Conservation (phyloP, 1,284 basidiomycete species). For the Polyporus tsugae region DNA sequence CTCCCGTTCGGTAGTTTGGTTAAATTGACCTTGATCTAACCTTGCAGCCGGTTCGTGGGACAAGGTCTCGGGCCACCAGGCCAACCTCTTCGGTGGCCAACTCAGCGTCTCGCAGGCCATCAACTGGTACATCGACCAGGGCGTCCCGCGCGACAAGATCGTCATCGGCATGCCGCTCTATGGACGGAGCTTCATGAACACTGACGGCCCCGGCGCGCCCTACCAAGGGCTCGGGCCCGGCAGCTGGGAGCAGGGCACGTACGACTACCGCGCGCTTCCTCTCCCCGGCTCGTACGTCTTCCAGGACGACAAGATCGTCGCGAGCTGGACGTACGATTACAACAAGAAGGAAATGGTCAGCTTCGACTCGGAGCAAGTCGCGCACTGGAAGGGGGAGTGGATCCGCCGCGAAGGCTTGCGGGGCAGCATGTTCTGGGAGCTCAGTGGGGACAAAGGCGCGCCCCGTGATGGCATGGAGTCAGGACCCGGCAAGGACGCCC, state of each 20-base stretch:
- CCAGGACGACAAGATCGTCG: constrained; percentile 62
- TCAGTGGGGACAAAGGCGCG: constrained; percentile 80
- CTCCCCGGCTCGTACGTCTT: constrained; percentile 70
- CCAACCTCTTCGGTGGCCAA: constrained; percentile 79
- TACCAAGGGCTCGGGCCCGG: constrained; percentile 82
- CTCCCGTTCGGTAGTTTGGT: background rate
- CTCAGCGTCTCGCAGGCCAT: constrained; percentile 77
- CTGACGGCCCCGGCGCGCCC: constrained; percentile 80
- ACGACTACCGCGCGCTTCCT: constrained; percentile 83
- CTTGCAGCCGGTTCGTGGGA: constrained; percentile 86
- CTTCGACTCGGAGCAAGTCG: constrained; percentile 79
- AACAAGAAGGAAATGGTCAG: constrained; percentile 79
- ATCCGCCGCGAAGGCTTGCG: constrained; percentile 75
- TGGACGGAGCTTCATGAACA: constrained; percentile 90
- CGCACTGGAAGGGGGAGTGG: constrained; percentile 76
- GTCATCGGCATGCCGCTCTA: constrained; percentile 92
- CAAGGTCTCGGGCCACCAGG: constrained; percentile 84
- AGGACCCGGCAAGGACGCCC: constrained; percentile 45
- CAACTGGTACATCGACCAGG: constrained; percentile 74
- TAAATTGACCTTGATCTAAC: background rate
- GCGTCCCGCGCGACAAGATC: constrained; percentile 83
- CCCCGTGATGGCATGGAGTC: constrained; percentile 74
- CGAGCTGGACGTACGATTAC: constrained; percentile 81
- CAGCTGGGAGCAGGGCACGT: constrained; percentile 83
- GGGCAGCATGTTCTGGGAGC: constrained; percentile 90